These are phyloP conservation scores for Pleurotus pulmonarius DNA, from an alignment of 768 basidiomycete species.

Conservation along the genomic window DNA sequence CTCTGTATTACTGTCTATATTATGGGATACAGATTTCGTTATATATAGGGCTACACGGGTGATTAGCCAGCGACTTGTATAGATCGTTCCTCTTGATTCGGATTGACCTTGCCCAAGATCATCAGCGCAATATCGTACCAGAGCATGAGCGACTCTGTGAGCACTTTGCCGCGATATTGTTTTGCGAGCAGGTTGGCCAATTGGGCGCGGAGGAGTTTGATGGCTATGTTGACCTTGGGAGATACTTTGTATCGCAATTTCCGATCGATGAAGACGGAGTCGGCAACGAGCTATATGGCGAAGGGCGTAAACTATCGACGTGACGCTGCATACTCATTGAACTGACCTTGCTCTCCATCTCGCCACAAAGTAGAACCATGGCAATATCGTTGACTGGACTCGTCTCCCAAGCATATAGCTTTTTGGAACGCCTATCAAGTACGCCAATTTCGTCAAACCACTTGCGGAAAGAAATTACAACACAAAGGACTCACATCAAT, in stretches of 20 bases:
- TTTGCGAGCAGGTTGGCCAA: slow-evolving; percentile 56
- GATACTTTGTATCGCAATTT: slow-evolving; percentile 72
- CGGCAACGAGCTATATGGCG: slow-evolving; percentile 57
- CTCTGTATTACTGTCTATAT: too few species aligned
- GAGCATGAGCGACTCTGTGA: slow-evolving; percentile 52
- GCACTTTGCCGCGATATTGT: slow-evolving; percentile 60
- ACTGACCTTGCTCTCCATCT: slow-evolving; percentile 76
- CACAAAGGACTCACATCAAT: slow-evolving; percentile 60
- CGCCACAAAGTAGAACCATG: slow-evolving; percentile 82
- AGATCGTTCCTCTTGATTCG: slow-evolving; percentile 1
- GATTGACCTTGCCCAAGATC: slow-evolving; percentile 52
- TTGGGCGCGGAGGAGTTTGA: slow-evolving; percentile 74
- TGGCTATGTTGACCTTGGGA: slow-evolving; percentile 71
- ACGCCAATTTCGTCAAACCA: slow-evolving; percentile 6
- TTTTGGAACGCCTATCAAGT: slow-evolving; percentile 76
- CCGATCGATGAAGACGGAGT: slow-evolving; percentile 75
- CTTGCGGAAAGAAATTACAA: neutral
- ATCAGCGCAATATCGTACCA: slow-evolving; percentile 76
- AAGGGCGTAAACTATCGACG: neutral
- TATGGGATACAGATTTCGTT: neutral
- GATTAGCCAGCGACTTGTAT: neutral
- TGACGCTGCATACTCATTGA: neutral
- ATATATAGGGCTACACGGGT: neutral
- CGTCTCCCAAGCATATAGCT: slow-evolving; percentile 90
- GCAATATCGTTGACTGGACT: slow-evolving; percentile 84